A percentile compares a stretch with the other conserved stretches of the same genome.
phyloP scores from a whole-genome alignment of 2,329 filamentous ascomycete species.

The Tetracladium maxilliforme region DNA sequence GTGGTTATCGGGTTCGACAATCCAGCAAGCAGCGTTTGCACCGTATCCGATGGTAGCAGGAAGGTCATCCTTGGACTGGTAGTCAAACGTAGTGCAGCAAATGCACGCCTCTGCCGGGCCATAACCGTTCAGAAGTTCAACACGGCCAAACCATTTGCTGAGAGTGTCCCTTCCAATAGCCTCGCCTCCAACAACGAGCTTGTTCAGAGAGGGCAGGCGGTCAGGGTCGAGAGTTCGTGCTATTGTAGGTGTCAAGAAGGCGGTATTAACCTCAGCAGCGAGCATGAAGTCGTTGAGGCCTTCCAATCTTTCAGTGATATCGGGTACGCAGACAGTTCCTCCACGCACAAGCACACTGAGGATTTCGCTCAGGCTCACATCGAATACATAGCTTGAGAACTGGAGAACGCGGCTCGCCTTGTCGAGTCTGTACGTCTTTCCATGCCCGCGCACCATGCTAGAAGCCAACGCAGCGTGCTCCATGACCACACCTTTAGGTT shows the following conservation, averaged over 20 bases:
- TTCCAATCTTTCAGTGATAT: constrained; percentile 19
- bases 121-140: constrained; percentile 24
- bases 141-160: constrained; percentile 17
- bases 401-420: constrained; percentile 17
- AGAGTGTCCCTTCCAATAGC: constrained; percentile 20
- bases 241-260: constrained; percentile 13
- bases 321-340: constrained; percentile 22
- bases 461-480: constrained; percentile 12
- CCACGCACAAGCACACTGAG: constrained; percentile 19
- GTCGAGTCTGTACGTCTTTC: constrained; percentile 1
- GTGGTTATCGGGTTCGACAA: constrained; percentile 8
- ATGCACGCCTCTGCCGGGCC: constrained; percentile 16
- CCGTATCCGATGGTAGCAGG: too few species aligned
- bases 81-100: constrained; percentile 4
- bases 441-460: constrained; percentile 5
- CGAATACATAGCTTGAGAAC: constrained; percentile 20
- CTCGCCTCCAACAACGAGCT: constrained; percentile 12
- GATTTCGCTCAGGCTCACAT: constrained; percentile 20
- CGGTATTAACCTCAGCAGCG: constrained; percentile 8
- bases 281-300: constrained; percentile 16
- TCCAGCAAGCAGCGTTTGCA: too few species aligned
- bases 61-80: constrained; percentile 45
- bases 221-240: constrained; percentile 9
- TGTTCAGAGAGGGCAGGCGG: constrained; percentile 9
- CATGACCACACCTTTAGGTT: constrained; percentile 24